Evolutionary conservation across 768 basidiomycete genomes (phyloP), one percentile per base, ranked within the genome.

Genomic region (Gyrodon lividus): DNA sequence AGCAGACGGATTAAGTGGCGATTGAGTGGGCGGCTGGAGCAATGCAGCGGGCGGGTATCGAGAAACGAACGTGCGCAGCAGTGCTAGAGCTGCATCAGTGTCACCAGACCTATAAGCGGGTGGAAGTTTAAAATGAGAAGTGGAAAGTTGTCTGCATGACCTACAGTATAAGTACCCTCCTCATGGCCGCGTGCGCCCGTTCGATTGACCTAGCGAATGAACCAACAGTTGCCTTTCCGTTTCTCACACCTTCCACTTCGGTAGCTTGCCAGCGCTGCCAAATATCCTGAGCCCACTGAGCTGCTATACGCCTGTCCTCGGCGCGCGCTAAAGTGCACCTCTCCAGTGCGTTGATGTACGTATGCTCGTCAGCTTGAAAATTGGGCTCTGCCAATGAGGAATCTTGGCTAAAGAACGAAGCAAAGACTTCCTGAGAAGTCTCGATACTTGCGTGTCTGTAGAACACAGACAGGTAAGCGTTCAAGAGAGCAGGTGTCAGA

Each of bases 391-490:
- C 3, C 4, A 46, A 40, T 14, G 49, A 33, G 44, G 28, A n/a
- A 1, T 71, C 55, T 9, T 77, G 64, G 17, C 70, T 64, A 53
- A 79, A 89, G 3, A 86, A 52, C 4, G 63, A 66, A 53, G 74
- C 66, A 65, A 87, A 92, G 7, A 77, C 65, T 7, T 75, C 72
- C 24, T 71, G 69, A 2, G 80, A 71, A 2, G 62, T 62, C 23
- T 79, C 75, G 37, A 94, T 69, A 9, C 76, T 62, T 4, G 76
- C 68, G 56, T 87, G 86, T 2, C 69, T 65, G 59, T 87, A 87
- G 63, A 85, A 79, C 0, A 94, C 87, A 12, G 87, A 82, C 44
- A 97, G 72, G 63, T 91, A 98, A 3, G 92, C 81, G 58, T 87
- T 90, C 56, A 94, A 59, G 6, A 97, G 77, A 2, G 79, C 75